A percentile compares a stretch with the other conserved stretches of the same genome.
phyloP scores from a whole-genome alignment of 768 basidiomycete genomes.

The Rhodotorula paludigena region DNA sequence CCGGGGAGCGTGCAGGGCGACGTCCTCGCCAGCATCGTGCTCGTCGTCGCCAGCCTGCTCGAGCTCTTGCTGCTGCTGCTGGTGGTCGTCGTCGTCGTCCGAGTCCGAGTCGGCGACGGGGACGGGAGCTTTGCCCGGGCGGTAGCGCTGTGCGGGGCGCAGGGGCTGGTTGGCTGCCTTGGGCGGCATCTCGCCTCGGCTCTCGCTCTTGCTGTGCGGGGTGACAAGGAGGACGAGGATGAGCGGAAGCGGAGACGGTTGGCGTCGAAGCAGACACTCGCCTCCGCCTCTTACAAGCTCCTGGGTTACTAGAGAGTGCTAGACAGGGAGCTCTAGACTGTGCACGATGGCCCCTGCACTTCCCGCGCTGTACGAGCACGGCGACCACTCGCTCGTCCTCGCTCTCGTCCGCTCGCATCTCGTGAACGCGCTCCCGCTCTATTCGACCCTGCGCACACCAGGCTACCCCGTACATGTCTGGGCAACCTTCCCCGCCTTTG shows the following conservation, averaged over 20 bases:
- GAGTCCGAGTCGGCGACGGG: slow-evolving; percentile 28
- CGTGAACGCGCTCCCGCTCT: slow-evolving; percentile 5
- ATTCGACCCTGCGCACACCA: slow-evolving; percentile 9
- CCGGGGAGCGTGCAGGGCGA: slow-evolving; percentile 46
- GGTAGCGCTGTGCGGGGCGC: slow-evolving; percentile 72
- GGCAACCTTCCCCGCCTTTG: slow-evolving; percentile 1
- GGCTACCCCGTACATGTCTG: background rate
- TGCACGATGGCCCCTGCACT: background rate
- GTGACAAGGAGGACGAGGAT: too few relatives aligned
- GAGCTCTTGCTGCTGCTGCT: slow-evolving; percentile 26
- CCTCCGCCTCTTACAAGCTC: too few relatives aligned
- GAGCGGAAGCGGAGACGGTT: too few relatives aligned
- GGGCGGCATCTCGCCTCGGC: background rate
- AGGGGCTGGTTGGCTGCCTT: slow-evolving; percentile 25
- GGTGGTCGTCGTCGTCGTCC: slow-evolving; percentile 42
- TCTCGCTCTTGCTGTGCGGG: background rate
- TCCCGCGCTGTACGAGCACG: background rate
- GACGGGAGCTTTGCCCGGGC: slow-evolving; percentile 61
- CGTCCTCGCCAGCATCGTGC: slow-evolving; percentile 46
- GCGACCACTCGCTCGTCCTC: background rate
- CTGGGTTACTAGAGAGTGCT: background rate
- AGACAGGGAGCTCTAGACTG: background rate
- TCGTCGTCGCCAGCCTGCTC: slow-evolving; percentile 1
- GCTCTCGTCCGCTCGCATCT: slow-evolving; percentile 3
- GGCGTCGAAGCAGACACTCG: too few relatives aligned